phyloP scores from a whole-genome alignment of 805 yeast genomes.

The Candida alai region DNA sequence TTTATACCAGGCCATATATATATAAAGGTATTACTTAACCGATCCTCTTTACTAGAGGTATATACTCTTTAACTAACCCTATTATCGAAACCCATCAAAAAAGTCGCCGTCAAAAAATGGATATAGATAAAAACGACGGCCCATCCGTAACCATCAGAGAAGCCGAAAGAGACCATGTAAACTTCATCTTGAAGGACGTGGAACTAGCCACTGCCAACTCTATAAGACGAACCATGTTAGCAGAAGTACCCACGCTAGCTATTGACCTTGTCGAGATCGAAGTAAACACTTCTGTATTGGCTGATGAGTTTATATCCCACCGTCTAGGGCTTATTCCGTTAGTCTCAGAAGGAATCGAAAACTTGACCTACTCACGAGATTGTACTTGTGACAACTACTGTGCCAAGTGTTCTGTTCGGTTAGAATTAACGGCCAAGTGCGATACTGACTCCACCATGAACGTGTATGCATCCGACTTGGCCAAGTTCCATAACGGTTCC shows the following conservation, averaged over 20 bases:
- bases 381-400: constrained; percentile 98
- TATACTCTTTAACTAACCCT: no score
- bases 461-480: constrained; percentile 79
- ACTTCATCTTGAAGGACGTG: constrained; percentile 81
- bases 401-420: constrained; percentile 87
- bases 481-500: constrained; percentile 42
- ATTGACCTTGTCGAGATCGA: constrained; percentile 95
- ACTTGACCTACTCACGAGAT: constrained; percentile 84
- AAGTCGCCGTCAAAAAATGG: no score
- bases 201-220: constrained; percentile 92
- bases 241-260: constrained; percentile 96
- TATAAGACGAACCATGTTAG: constrained; percentile 83
- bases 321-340: constrained; percentile 90
- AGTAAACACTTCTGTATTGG: constrained; percentile 87
- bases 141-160: constrained; percentile 88
- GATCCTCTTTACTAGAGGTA: no score
- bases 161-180: constrained; percentile 82
- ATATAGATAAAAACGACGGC: constrained; percentile 34
- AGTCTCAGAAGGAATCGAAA: constrained; percentile 77
- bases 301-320: constrained; percentile 95
- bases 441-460: constrained; percentile 84
- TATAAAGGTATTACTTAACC: no score
- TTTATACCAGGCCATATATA: no score
- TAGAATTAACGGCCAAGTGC: constrained; percentile 83
- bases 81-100: no score